A percentile compares a stretch with the other conserved stretches of the same genome.
Conservation (phyloP, 805 yeast genomes). For the Crinitomyces ghanaensis region DNA sequence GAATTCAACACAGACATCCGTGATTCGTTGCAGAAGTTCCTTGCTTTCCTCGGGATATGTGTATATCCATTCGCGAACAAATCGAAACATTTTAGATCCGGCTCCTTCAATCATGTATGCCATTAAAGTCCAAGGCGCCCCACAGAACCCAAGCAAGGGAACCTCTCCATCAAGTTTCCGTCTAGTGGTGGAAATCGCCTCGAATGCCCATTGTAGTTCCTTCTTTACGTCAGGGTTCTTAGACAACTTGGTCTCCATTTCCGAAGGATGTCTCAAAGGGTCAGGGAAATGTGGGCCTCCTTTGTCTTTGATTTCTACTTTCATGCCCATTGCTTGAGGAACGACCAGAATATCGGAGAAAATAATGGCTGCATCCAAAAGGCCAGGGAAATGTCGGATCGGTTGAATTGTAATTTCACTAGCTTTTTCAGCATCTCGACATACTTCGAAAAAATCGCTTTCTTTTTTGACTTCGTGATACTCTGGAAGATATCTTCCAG, state of each 20-base stretch:
- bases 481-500: conserved; percentile 74
- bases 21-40: conserved; percentile 57
- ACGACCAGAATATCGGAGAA: conserved; percentile 91
- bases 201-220: conserved; percentile 88
- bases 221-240: conserved; percentile 56
- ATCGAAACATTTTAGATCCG: conserved; percentile 83
- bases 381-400: conserved; percentile 74
- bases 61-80: conserved; percentile 87
- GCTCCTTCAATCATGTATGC: conserved; percentile 98
- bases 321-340: conserved; percentile 98
- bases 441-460: conserved; percentile 88
- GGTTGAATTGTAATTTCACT: conserved; percentile 94
- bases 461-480: conserved; percentile 80
- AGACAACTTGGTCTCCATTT: conserved; percentile 36
- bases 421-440: conserved; percentile 89
- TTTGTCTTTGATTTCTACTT: conserved; percentile 85
- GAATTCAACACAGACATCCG: conserved; percentile 86
- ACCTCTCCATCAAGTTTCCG: conserved; percentile 77
- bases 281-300: conserved; percentile 88
- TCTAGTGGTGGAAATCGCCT: conserved; percentile 87
- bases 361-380: conserved; percentile 93
- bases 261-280: conserved; percentile 69
- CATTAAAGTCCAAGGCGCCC: conserved; percentile 96
- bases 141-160: conserved; percentile 89
- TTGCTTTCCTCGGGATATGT: conserved; percentile 64